These are phyloP conservation scores for Penicillium coffeae DNA, from an alignment of 495 filamentous ascomycete species.

Conservation along the genomic window DNA sequence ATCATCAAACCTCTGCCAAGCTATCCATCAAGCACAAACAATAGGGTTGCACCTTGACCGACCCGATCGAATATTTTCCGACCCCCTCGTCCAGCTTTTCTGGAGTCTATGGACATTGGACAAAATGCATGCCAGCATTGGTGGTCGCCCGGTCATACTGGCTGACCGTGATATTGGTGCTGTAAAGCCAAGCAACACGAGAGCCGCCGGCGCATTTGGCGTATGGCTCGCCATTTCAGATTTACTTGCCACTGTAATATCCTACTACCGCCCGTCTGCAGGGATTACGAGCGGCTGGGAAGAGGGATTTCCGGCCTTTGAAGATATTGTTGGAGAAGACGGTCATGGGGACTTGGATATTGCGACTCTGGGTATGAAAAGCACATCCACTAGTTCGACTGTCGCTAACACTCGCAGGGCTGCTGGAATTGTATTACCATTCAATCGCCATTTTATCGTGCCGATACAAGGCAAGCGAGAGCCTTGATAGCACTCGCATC, in stretches of 20 bases:
- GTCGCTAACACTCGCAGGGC: conserved; percentile 40
- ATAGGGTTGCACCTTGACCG: conserved; percentile 58
- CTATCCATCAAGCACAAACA: conserved; percentile 61
- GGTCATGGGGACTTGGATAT: conserved; percentile 23
- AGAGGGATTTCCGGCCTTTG: conserved; percentile 60
- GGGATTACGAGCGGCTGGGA: conserved; percentile 48
- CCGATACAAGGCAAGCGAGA: conserved; percentile 38
- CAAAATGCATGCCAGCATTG: conserved; percentile 58
- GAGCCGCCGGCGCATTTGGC: conserved; percentile 38
- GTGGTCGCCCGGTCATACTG: conserved; percentile 61
- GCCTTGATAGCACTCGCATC: conserved; percentile 31
- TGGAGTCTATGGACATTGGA: conserved; percentile 68
- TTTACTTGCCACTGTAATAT: conserved; percentile 61
- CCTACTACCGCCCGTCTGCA: conserved; percentile 58
- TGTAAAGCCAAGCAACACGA: conserved; percentile 18
- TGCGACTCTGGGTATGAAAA: conserved; percentile 14
- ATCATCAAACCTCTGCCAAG: conserved; percentile 42
- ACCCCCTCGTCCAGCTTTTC: conserved; percentile 52
- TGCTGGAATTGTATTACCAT: conserved; percentile 68
- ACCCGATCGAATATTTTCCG: conserved; percentile 29
- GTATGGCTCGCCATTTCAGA: conserved; percentile 51
- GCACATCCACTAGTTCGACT: too few relatives aligned
- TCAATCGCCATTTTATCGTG: conserved; percentile 61
- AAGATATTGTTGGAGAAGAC: conserved; percentile 60
- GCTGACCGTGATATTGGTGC: conserved; percentile 61